These are phyloP conservation scores for Theileria parva DNA, from an alignment of 169 alveolate genomes.

Conservation along the genomic window DNA sequence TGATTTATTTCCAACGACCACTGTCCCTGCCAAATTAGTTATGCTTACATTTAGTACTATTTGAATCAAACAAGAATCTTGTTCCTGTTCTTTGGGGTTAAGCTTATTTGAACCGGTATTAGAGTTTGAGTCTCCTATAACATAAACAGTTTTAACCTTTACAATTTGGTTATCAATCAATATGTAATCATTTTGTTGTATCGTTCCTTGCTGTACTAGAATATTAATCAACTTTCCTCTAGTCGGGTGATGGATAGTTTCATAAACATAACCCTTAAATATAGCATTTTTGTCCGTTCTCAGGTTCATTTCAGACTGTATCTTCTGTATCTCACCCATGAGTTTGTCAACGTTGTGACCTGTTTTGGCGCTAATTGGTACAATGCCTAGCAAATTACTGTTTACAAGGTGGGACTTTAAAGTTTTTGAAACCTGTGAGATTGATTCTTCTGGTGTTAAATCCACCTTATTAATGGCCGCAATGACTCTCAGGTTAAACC, in stretches of 20 bases:
- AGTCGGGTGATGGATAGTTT: constrained; percentile 64
- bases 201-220: constrained; percentile 66
- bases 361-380: constrained; percentile 85
- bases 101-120: background rate
- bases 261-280: constrained; percentile 73
- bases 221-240: constrained; percentile 68
- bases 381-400: constrained; percentile 67
- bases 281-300: constrained; percentile 57
- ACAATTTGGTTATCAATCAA: background rate
- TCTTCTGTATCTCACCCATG: constrained; percentile 68
- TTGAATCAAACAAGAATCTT: background rate
- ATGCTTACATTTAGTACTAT: background rate
- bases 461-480: constrained; percentile 91
- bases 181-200: constrained; percentile 59
- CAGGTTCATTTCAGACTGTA: constrained; percentile 75
- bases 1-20: constrained; percentile 3
- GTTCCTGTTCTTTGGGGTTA: background rate
- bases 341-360: constrained; percentile 78
- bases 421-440: constrained; percentile 17
- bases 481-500: constrained; percentile 75
- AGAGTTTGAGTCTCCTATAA: constrained; percentile 1
- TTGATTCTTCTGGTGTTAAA: constrained; percentile 68
- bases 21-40: constrained; percentile 2
- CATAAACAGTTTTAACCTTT: background rate
- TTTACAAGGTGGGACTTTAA: constrained; percentile 32